Base-by-base conservation (phyloP, 2,329 filamentous ascomycete species). In the Pseudogymnoascus sp. region DNA sequence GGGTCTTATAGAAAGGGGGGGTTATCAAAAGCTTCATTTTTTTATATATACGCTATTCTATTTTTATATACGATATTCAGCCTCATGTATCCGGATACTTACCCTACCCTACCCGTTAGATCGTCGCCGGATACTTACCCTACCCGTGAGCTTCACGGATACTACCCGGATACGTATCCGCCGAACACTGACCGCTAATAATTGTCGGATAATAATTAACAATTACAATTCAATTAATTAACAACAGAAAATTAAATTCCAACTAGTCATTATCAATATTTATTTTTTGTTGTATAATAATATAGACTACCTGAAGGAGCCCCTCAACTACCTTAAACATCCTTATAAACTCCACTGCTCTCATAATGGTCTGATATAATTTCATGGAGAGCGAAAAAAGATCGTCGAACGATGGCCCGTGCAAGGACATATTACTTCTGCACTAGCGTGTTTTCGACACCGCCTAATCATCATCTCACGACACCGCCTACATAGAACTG, bases 401-500 rank as follows among this genome's bases (percentile, higher is more conserved):
- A 36, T 18, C 8, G 34, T 21, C 51, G 26, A 18, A 57, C 4
- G 29, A 34, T 36, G 14, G n/a, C 29, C n/a, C n/a, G 29, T 18
- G 51, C 51, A 57, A 29, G 51, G 51, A 57, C 51, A n/a, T 34
- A 57, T 36, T 57, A 14, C 10, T 21, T 21, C 10, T 10, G 29
- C 51, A 57, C 51, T 57, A 57, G 51, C 51, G 51, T 34, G 51
- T 36, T 61, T 61, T 61, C 59, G 59, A 61, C 59, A 61, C 59
- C 59, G 59, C 59, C 59, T 61, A 61, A 39, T 42, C 34, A 40
- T 42, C 36, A 61, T 61, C 59, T 16, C 59, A 61, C 34, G 59
- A 61, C 59, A 61, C 59, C 59, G 59, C 59, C 59, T 42, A 40
- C 59, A 61, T 61, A 61, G 59, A 61, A 40, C 59, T 61, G 59